A percentile compares a stretch with the other conserved stretches of the same genome.
Evolutionary conservation across 106 monocot genomes (phyloP).

Genomic region (Acorus gramineus): DNA sequence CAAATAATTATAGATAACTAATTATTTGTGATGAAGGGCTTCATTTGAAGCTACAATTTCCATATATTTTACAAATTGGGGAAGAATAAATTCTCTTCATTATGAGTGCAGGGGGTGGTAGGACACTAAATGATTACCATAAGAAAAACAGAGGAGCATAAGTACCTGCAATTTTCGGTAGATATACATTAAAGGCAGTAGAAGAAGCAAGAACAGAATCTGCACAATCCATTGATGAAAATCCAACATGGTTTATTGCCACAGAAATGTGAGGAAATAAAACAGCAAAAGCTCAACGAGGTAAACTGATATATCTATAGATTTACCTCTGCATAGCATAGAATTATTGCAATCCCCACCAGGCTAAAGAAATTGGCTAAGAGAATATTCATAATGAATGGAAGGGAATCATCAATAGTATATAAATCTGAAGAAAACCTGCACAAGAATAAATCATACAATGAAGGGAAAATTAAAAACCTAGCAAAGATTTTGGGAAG

Average conservation of each 20-base stretch:
- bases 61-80: no score
- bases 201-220: constrained; percentile 72
- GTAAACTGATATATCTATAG: no score
- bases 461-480: neutral
- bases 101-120: no score
- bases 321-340: constrained; percentile 80
- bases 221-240: constrained; percentile 12
- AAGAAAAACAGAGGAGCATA: neutral
- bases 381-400: constrained; percentile 97
- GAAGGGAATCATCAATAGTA: constrained; percentile 96
- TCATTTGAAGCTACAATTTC: no score
- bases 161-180: constrained; percentile 85
- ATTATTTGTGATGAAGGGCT: no score
- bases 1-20: no score
- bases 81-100: no score
- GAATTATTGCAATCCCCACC: constrained; percentile 65
- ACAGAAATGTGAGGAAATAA: no score
- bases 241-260: no score
- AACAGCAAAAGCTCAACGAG: no score
- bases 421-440: constrained; percentile 97
- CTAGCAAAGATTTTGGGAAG: neutral
- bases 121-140: no score
- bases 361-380: constrained; percentile 79
- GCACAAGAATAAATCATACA: constrained; percentile 10
- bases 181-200: constrained; percentile 69